phyloP scores from a whole-genome alignment of 805 yeast genomes.

The Candida ficus region DNA sequence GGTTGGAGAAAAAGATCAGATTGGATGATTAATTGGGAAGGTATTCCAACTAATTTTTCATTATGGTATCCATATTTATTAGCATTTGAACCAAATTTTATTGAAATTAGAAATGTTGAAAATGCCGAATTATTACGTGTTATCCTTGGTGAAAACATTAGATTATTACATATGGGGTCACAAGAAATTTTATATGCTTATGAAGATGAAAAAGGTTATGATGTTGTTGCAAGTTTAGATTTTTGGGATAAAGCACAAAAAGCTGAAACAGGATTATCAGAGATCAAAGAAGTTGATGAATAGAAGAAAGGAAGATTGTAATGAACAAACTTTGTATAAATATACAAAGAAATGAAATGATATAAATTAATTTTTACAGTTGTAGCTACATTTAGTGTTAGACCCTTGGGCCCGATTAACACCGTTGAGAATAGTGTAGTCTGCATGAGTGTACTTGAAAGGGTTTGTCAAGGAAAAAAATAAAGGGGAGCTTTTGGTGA shows the following conservation, averaged over 20 bases:
- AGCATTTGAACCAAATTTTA: slow-evolving; percentile 85
- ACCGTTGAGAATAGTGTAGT: too few relatives aligned
- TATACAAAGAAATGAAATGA: too few relatives aligned
- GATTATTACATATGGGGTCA: slow-evolving; percentile 83
- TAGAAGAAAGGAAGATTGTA: not conserved
- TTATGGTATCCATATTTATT: slow-evolving; percentile 89
- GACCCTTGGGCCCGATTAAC: too few relatives aligned
- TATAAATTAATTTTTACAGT: too few relatives aligned
- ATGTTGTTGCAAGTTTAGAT: slow-evolving; percentile 87
- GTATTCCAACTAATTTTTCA: slow-evolving; percentile 87
- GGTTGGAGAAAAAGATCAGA: slow-evolving; percentile 96
- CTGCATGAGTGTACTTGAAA: too few relatives aligned
- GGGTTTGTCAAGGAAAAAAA: too few relatives aligned
- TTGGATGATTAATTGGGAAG: slow-evolving; percentile 97
- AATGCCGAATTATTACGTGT: slow-evolving; percentile 81
- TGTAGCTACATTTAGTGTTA: too few relatives aligned
- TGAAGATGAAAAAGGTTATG: slow-evolving; percentile 85
- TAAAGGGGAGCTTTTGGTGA: too few relatives aligned
- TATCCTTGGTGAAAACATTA: slow-evolving; percentile 87
- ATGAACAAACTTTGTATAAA: not conserved
- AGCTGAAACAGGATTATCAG: slow-evolving; percentile 15
- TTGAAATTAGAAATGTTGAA: slow-evolving; percentile 89
- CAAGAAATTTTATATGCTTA: slow-evolving; percentile 92
- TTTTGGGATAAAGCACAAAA: slow-evolving; percentile 59
- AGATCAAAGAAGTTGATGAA: slow-evolving; percentile 22